Evolutionary conservation across 345 rosid genomes (phyloP), one percentile per base, ranked within the genome.

Genomic region (Aurinia saxatilis): DNA sequence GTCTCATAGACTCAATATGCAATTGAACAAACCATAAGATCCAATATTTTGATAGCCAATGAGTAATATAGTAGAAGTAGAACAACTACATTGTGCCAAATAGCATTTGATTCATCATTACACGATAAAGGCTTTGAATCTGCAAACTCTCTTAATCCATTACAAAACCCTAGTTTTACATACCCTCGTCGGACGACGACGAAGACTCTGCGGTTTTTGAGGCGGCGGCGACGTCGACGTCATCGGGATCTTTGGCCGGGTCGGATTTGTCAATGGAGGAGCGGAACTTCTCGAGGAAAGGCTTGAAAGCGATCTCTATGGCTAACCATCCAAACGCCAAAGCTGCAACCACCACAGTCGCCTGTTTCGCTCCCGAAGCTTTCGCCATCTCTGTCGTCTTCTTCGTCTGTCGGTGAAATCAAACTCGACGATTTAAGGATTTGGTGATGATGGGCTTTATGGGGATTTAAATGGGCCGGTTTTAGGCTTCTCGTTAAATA

Each of bases 311-410:
- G 55, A 91, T 71, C 81, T 86, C 95, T 18, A 91, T 79, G 1
- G 98, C 88, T 40, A 91, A 60, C 96, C 96, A 91, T 8, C 96
- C 91, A 5, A 85, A 63, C 3, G 88, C 88, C 6, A 88, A 73
- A 23, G 96, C 96, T 17, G 95, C 96, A 1, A 81, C 69, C 38
- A 84, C 95, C 42, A 81, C 73, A 63, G 80, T 74, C 60, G 82
- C 92, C 41, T 73, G 86, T 64, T 86, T 88, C 57, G 73, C 13
- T 1, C 66, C 47, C 12, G 69, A 60, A 29, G 68, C 10, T 63
- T 72, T 50, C 10, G 56, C 68, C 73, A 69, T 69, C 5, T 15
- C 27, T 55, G 47, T 17, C 34, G 27, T 41, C 60, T 13, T 27
- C 7, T 57, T 15, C 27, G 10, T 53, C 12, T 41, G 50, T 14